Conservation (phyloP, 192 early-diverging fungal genomes). For the Ambispora gerdemannii region DNA sequence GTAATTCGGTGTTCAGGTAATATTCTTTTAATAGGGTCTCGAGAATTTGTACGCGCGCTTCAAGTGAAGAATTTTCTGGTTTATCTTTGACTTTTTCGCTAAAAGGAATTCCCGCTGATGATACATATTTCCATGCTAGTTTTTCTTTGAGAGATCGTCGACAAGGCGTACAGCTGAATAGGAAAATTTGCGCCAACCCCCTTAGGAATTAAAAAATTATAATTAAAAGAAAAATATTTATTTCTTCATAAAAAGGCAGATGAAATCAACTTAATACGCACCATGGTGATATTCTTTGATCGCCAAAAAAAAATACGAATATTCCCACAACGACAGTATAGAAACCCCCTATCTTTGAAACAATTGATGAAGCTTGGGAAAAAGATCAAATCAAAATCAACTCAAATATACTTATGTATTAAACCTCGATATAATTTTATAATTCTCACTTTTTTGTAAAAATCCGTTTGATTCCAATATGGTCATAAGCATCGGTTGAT, state of each 20-base stretch:
- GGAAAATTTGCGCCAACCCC: background rate
- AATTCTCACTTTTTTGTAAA: too few species aligned
- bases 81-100: background rate
- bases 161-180: background rate
- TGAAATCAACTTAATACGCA: background rate
- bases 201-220: background rate
- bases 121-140: background rate
- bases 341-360: too few species aligned
- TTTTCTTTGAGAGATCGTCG: background rate
- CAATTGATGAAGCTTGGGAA: too few species aligned
- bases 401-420: too few species aligned
- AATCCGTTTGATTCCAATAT: too few species aligned
- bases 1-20: background rate
- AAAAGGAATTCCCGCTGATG: background rate
- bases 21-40: constrained; percentile 3
- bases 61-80: background rate
- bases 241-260: too few species aligned
- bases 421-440: too few species aligned
- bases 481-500: too few species aligned
- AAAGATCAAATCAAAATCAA: too few species aligned
- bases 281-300: background rate
- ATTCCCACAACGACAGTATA: too few species aligned
- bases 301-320: constrained; percentile 7
- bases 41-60: background rate
- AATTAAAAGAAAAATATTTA: background rate